Percentiles rank a stretch among this genome's conserved stretches.
Conservation (phyloP, 139 green algal genomes). For the Chloropicon primus region DNA sequence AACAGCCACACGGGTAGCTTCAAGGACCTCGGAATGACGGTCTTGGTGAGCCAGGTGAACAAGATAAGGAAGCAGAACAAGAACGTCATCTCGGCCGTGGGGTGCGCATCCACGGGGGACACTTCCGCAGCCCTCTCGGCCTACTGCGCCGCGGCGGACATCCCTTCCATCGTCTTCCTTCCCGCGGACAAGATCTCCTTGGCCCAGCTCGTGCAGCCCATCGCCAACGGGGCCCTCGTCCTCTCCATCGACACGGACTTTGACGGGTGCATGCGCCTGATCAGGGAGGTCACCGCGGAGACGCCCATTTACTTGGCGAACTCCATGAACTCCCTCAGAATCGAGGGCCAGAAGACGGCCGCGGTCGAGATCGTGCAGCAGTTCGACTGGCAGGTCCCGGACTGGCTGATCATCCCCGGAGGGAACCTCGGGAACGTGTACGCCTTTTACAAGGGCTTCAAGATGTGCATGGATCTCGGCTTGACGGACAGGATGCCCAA, state of each 20-base stretch:
- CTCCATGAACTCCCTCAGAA: slow-evolving; percentile 92
- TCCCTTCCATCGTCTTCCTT: slow-evolving; percentile 98
- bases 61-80: slow-evolving; percentile 72
- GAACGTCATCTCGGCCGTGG: slow-evolving; percentile 77
- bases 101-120: slow-evolving; percentile 94
- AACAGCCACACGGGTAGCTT: slow-evolving; percentile 97
- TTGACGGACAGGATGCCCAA: slow-evolving; percentile 78
- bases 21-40: slow-evolving; percentile 99
- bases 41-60: slow-evolving; percentile 87
- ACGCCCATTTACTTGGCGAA: slow-evolving; percentile 99
- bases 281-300: slow-evolving; percentile 82
- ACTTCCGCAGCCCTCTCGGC: slow-evolving; percentile 91
- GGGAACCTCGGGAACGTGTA: slow-evolving; percentile 99
- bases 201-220: slow-evolving; percentile 97
- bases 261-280: slow-evolving; percentile 98
- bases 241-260: slow-evolving; percentile 99
- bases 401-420: slow-evolving; percentile 92
- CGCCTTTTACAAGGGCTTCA: slow-evolving; percentile 98
- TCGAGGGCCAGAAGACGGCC: slow-evolving; percentile 99
- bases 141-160: slow-evolving; percentile 91
- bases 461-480: slow-evolving; percentile 84
- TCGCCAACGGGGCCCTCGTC: slow-evolving; percentile 95
- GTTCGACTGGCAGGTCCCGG: slow-evolving; percentile 94
- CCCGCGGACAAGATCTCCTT: slow-evolving; percentile 92
- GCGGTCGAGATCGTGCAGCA: slow-evolving; percentile 99